Evolutionary conservation across 139 green algal species (phyloP).

Genomic region (Picochlorum costavermella): DNA sequence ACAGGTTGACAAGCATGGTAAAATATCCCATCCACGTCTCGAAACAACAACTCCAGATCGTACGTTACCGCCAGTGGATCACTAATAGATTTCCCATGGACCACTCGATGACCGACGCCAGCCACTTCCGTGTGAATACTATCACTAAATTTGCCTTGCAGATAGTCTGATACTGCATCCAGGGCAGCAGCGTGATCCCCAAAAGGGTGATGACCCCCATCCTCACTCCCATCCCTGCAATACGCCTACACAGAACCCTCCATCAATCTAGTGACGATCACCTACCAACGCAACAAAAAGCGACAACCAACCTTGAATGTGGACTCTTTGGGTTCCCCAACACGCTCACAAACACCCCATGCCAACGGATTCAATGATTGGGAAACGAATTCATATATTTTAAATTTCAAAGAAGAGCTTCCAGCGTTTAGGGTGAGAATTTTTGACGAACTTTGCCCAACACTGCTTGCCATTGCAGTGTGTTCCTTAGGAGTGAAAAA

Average conservation of each 20-base stretch:
- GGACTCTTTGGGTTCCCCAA: conserved; percentile 45
- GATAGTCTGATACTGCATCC: conserved; percentile 38
- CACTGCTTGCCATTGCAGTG: neutral
- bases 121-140: conserved; percentile 37
- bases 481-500: neutral
- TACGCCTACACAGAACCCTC: neutral
- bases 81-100: conserved; percentile 69
- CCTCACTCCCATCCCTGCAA: conserved; percentile 10
- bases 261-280: neutral
- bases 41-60: neutral
- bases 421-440: conserved; percentile 67
- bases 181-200: conserved; percentile 46
- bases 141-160: conserved; percentile 29
- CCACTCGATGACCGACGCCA: conserved; percentile 59
- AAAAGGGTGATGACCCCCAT: conserved; percentile 10
- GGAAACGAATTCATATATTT: conserved; percentile 38
- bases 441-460: conserved; percentile 8
- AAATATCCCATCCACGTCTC: neutral
- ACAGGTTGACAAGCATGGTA: neutral
- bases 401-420: conserved; percentile 60
- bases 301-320: conserved; percentile 21
- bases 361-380: conserved; percentile 25
- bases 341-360: conserved; percentile 59
- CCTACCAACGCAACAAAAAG: neutral
- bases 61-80: conserved; percentile 45